Base-by-base conservation (phyloP, 441 rosid species). In the Arabidopsis lyrata region DNA sequence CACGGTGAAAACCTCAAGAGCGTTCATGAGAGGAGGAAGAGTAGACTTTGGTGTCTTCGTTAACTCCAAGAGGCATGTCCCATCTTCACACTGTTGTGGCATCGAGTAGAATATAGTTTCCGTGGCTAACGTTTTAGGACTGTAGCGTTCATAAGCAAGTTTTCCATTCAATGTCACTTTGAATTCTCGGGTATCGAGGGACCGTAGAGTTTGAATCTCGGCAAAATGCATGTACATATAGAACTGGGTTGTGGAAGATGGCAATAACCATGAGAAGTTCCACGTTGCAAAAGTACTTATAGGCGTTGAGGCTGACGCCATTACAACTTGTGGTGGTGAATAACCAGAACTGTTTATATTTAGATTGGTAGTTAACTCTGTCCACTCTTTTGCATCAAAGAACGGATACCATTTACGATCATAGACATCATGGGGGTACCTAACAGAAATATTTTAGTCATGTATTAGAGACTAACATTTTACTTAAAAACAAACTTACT, bases 21-120 rank as follows among this genome's bases (percentile, higher is more conserved):
- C 81, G 2, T 72, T 77, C 1, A 77, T 35, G 38, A 77, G 65
- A 66, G 81, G 81, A 49, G 81, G 74, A 24, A 77, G 73, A 53
- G 74, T 72, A 63, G 81, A 72, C 0, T 36, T 72, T 0, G 59
- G 5, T 2, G 81, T 77, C 20, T 47, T 77, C 5, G 15, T 10
- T 44, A 77, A 18, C 77, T 72, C 69, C 34, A 71, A 48, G 61
- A 35, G 49, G 31, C 77, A 77, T 1, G 3, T 36, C 6, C 77
- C 81, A 9, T 15, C 47, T 1, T 53, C 69, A 53, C 73, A 77
- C 52, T 66, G 73, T 67, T 66, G 68, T 12, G 81, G 73, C 12
- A 16, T 60, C 4, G 48, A 65, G 45, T 0, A 36, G 22, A 32
- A 66, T 27, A 72, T 13, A 35, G 78, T 73, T 47, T 62, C 62